Conservation (phyloP, 2,329 filamentous ascomycete genomes). For the Trichoderma gracile region DNA sequence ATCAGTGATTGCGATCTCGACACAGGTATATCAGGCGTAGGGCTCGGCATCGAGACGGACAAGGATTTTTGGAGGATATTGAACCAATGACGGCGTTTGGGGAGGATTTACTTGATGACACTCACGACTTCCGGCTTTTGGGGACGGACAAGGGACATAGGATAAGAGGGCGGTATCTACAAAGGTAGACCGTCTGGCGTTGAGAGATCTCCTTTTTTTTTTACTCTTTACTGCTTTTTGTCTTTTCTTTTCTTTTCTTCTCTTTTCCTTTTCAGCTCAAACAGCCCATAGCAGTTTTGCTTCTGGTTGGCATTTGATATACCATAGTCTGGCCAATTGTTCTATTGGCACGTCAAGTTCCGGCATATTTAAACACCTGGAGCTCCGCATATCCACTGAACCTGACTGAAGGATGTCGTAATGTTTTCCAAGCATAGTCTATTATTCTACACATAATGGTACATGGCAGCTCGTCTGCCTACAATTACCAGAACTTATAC, state of each 20-base stretch:
- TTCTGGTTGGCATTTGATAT: background rate
- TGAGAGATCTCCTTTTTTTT: background rate
- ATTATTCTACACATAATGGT: constrained; percentile 27
- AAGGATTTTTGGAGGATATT: background rate
- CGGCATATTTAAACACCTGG: background rate
- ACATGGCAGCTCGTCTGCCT: constrained; percentile 13
- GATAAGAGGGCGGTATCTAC: background rate
- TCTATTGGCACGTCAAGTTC: background rate
- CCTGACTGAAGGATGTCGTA: background rate
- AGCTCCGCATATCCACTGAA: background rate
- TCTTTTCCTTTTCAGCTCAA: background rate
- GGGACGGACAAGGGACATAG: background rate
- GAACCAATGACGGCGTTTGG: constrained; percentile 12
- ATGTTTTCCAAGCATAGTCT: background rate
- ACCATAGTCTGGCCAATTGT: background rate
- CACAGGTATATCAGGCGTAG: background rate
- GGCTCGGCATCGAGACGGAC: background rate
- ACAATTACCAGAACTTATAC: constrained; percentile 58
- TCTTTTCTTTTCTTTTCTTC: background rate
- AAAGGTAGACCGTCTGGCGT: background rate
- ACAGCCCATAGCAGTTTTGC: background rate
- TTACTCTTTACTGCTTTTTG: background rate
- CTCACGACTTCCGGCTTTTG: background rate
- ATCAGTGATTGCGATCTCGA: background rate
- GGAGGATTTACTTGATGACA: background rate